Base-by-base conservation (phyloP, 2,329 filamentous ascomycete species). In the Xylariaceae sp. region DNA sequence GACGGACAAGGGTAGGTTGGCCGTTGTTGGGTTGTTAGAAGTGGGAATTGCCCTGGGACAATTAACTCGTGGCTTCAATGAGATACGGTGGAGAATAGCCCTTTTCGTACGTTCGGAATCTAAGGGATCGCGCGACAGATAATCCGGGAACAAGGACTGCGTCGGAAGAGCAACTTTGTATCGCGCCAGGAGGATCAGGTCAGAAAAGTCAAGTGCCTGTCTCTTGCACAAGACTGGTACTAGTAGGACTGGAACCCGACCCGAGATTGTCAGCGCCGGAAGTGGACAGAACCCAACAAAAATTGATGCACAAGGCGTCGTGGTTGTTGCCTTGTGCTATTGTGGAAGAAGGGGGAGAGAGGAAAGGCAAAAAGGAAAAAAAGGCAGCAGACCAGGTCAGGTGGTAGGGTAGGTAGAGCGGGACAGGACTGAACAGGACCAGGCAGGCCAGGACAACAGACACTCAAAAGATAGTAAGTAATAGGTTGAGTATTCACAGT, bases 21-120 rank as follows among this genome's bases (percentile, higher is more conserved):
- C 48, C 16, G 49, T 52, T 7, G 50, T 51, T 53, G 53, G 49
- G 51, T 56, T 53, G 60, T 55, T 54, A 56, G 58, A 54, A 46
- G 59, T 51, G 47, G 57, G 58, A 61, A 63, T 42, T 63, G 61
- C 58, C 58, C 56, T 30, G 59, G 60, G 56, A 42, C 40, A 42
- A 42, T 21, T 45, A 57, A 52, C 51, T 55, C 47, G 57, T 54
- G 45, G 47, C 26, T 40, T 34, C 51, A 32, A 47, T 37, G 32
- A 34, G 16, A 52, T 16, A 29, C 19, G 47, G 49, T 32, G 34
- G 43, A 45, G 18, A 42, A 47, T 32, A 34, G 15, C 32, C 7
- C 30, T 46, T 48, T 26, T 21, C 7, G 44, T 41, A 21, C 22
- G 53, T 48, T 22, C 16, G 8, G 50, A 30, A 19, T 16, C 32